A percentile compares a stretch with the other conserved stretches of the same genome.
phyloP scores from a whole-genome alignment of 1,284 basidiomycete species.

The Ceratobasidium sp. region DNA sequence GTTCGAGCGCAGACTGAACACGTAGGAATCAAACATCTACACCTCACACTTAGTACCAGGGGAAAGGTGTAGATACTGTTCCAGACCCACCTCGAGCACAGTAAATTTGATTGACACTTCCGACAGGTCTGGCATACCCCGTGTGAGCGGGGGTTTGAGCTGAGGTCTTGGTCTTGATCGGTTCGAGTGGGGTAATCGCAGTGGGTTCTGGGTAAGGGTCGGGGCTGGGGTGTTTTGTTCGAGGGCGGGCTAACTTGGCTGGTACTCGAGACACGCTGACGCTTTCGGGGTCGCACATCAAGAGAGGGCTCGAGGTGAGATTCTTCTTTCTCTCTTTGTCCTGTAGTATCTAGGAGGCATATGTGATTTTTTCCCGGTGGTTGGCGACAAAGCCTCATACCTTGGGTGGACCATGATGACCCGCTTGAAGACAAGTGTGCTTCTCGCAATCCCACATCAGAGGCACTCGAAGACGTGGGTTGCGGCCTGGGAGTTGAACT shows the following conservation, averaged over 20 bases:
- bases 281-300: slow-evolving; percentile 34
- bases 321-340: background rate
- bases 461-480: background rate
- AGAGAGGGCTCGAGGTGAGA: background rate
- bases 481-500: slow-evolving; percentile 36
- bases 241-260: too few species aligned
- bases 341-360: background rate
- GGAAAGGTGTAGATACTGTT: background rate
- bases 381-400: background rate
- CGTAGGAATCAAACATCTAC: slow-evolving; percentile 24
- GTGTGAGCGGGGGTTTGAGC: background rate
- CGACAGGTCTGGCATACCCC: slow-evolving; percentile 37
- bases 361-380: background rate
- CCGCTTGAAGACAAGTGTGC: slow-evolving; percentile 9
- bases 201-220: background rate
- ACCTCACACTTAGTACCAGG: slow-evolving; percentile 10
- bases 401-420: slow-evolving; percentile 15
- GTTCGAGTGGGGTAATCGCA: background rate
- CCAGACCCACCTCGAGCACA: slow-evolving; percentile 32
- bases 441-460: slow-evolving; percentile 2
- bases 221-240: too few species aligned
- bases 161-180: background rate
- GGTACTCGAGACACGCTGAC: slow-evolving; percentile 24
- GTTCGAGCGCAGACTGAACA: slow-evolving; percentile 36
- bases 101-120: slow-evolving; percentile 29